Evolutionary conservation across 1,284 basidiomycete genomes (phyloP).

Genomic region (Melampsora medusae): DNA sequence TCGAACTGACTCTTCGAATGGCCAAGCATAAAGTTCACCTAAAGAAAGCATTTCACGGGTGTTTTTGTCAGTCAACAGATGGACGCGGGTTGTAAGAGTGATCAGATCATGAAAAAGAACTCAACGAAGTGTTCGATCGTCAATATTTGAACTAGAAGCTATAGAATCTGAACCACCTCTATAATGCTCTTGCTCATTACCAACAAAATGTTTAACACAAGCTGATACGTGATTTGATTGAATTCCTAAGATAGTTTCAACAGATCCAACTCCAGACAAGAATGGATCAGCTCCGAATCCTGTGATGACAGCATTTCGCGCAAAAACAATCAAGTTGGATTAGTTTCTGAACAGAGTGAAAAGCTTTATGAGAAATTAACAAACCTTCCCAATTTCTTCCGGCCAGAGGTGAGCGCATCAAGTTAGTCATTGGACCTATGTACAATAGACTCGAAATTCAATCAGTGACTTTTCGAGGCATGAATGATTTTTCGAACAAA

Average conservation of each 20-base stretch:
- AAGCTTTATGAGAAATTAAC: slow-evolving; percentile 27
- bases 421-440: slow-evolving; percentile 49
- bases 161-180: slow-evolving; percentile 43
- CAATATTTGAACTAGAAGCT: slow-evolving; percentile 48
- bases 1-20: slow-evolving; percentile 45
- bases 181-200: slow-evolving; percentile 53
- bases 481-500: too few species aligned
- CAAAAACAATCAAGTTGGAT: neutral
- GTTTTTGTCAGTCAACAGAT: neutral
- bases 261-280: slow-evolving; percentile 50
- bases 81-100: neutral
- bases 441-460: slow-evolving; percentile 31
- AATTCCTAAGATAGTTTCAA: slow-evolving; percentile 49
- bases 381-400: slow-evolving; percentile 50
- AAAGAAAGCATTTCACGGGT: neutral
- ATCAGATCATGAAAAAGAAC: neutral
- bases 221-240: slow-evolving; percentile 52
- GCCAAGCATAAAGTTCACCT: slow-evolving; percentile 51
- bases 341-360: neutral
- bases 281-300: slow-evolving; percentile 47
- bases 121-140: slow-evolving; percentile 51
- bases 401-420: slow-evolving; percentile 49
- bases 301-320: neutral
- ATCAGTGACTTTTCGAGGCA: too few species aligned
- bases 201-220: slow-evolving; percentile 51